These are phyloP conservation scores for Lupinus albus DNA, from an alignment of 306 rosid genomes.

Conservation along the genomic window DNA sequence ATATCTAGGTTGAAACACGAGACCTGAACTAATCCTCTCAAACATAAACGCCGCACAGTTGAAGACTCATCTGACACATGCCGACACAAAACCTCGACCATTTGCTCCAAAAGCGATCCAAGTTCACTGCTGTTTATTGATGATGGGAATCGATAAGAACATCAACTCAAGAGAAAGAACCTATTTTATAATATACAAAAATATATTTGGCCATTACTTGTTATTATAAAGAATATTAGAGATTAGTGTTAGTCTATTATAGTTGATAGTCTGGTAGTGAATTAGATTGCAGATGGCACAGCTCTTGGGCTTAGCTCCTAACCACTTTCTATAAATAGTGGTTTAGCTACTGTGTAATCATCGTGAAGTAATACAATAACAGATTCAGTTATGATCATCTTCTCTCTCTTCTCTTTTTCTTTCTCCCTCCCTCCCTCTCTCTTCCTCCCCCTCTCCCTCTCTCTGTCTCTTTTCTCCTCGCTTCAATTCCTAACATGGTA, in stretches of 20 bases:
- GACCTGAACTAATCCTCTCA: slow-evolving; percentile 96
- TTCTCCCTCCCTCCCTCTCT: too few relatives aligned
- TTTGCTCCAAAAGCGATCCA: slow-evolving; percentile 79
- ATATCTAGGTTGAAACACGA: slow-evolving; percentile 31
- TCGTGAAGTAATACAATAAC: too few relatives aligned
- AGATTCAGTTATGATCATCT: slow-evolving; percentile 54
- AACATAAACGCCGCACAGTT: slow-evolving; percentile 85
- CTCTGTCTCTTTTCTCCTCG: too few relatives aligned
- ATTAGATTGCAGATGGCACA: slow-evolving; percentile 65
- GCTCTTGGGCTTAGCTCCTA: slow-evolving; percentile 54
- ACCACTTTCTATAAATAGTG: too few relatives aligned
- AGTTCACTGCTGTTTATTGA: slow-evolving; percentile 66
- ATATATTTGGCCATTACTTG: slow-evolving; percentile 2
- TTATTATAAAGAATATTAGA: slow-evolving; percentile 37
- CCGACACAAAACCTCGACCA: slow-evolving; percentile 84
- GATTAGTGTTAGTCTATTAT: slow-evolving; percentile 31
- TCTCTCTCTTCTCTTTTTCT: slow-evolving; percentile 71
- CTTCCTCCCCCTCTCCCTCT: slow-evolving; percentile 80
- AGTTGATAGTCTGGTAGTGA: too few relatives aligned
- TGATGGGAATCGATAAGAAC: slow-evolving; percentile 38
- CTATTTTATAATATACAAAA: slow-evolving; percentile 7
- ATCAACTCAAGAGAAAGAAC: slow-evolving; percentile 24
- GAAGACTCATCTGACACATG: slow-evolving; percentile 91
- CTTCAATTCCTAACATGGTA: too few relatives aligned
- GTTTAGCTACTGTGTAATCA: too few relatives aligned